Base-by-base conservation (phyloP, 2,329 filamentous ascomycete species). In the Colletotrichum musae region DNA sequence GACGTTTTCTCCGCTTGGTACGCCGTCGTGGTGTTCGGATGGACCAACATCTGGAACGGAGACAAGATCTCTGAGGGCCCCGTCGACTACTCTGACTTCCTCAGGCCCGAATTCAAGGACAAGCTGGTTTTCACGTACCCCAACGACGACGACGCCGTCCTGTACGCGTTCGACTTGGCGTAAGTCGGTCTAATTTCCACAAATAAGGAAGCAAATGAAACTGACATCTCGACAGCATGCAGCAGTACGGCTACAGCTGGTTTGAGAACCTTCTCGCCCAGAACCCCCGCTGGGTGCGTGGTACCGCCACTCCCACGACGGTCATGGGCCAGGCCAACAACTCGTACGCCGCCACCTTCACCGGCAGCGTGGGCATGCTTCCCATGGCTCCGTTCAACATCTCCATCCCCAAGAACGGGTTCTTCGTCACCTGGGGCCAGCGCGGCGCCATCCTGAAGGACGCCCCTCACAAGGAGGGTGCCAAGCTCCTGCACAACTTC, bases 131-230 rank as follows among this genome's bases (percentile, higher is more conserved):
- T 89, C 13, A 87, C 85, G 0, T 88, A 88, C 64, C 87, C 87
- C 10, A 87, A 88, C 68, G 87, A 89, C 48, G 87, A 89, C 36
- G 87, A 89, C 61, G 87, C 87, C 0, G 82, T 89, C 2, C 76
- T 87, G 0, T 88, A 79, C 56, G 82, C 83, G 2, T 87, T 85
- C 53, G 79, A 86, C 52, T 75, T 86, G 1, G 82, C 87, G 82
- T 83, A 74, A 78, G 80, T 74, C 5, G 13, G 28, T 10, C 3
- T 24, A 24, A 48, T 36, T 10, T 2, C 32, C 9, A 36, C 9
- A 10, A 6, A 10, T 7, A 36, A 36, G 9, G 32, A 36, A 36
- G 3, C 32, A 7, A 7, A 6, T 15, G 9, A n/a, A 16, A 61
- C 47, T 68, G 26, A 60, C 36, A 21, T 36, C 56, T 71, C 4